Conservation (phyloP, 2,329 filamentous ascomycete species). For the Ampelomyces quisqualis region DNA sequence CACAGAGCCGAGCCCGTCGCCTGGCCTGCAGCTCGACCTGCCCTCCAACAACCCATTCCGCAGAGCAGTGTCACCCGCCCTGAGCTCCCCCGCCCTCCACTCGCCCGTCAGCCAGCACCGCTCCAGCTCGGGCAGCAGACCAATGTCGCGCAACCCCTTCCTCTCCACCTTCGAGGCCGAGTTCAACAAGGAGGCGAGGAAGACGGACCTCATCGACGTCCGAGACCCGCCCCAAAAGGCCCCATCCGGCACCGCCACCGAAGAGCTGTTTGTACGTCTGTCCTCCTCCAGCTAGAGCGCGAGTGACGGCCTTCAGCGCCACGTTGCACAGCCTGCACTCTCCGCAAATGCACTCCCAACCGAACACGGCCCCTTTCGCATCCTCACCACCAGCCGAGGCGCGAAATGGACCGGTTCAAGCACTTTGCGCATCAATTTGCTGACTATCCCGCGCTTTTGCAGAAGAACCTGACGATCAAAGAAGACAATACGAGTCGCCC, state of each 20-base stretch:
- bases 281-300: constrained; percentile 15
- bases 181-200: constrained; percentile 41
- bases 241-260: constrained; percentile 55
- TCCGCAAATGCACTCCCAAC: neutral
- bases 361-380: constrained; percentile 3
- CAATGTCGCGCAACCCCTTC: constrained; percentile 74
- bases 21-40: constrained; percentile 64
- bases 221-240: constrained; percentile 49
- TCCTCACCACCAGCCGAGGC: neutral
- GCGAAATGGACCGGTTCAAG: constrained; percentile 45
- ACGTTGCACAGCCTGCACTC: constrained; percentile 21
- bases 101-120: constrained; percentile 46
- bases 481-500: constrained; percentile 54
- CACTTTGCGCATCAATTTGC: constrained; percentile 45
- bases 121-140: constrained; percentile 59
- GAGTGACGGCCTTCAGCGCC: constrained; percentile 14
- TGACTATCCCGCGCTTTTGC: constrained; percentile 44
- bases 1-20: constrained; percentile 51
- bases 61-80: constrained; percentile 62
- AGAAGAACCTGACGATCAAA: constrained; percentile 69
- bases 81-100: constrained; percentile 53
- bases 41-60: constrained; percentile 77
- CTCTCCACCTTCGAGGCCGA: constrained; percentile 58
- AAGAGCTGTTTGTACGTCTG: constrained; percentile 74
- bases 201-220: constrained; percentile 40